Evolutionary conservation across 768 basidiomycete species (phyloP), one percentile per base, ranked within the genome.

Genomic region (Suillus subalutaceus): DNA sequence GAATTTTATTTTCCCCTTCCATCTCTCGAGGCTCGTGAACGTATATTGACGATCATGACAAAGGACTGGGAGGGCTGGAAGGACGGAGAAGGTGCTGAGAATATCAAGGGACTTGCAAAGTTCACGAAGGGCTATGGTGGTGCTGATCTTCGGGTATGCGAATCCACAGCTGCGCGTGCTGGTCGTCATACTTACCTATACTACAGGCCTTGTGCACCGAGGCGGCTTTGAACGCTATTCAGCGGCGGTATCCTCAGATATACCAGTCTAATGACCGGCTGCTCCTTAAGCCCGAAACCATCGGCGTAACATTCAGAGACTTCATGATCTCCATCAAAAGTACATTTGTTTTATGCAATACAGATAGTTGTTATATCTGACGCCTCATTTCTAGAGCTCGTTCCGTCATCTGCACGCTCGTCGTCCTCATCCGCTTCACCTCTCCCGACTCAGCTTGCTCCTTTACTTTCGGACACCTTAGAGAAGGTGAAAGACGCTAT

Each of bases 281-380:
- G 2, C 73, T 95, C 59, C 82, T 99, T 63, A 87, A 93, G 68
- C 92, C 96, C 8, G 91, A 93, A 72, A 89, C 90, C 2, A 97
- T 99, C 68, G 83, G 84, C 40, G 88, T 98, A 20, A 87, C 90
- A 41, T 82, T 97, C 60, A 84, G 93, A 48, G 97, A 99, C 75
- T 99, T 99, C 74, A 94, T 98, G 94, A 91, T 97, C 72, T 94
- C 97, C 2, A 88, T 97, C 65, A 95, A 97, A 78, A 97, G 97
- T 97, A 72, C 62, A 90, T 30, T 2, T 35, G 7, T 64, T 32
- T n/a, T 6, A 10, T 46, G 12, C 37, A 46, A 37, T 30, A 23
- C 7, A 44, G 35, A 18, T 26, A 2, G 18, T 37, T 2, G 16
- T 26, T 20, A n/a, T 18, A 3, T 2, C 16, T 41, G 18, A 20